A percentile compares a stretch with the other conserved stretches of the same genome.
Evolutionary conservation across 257 asterid genomes (phyloP).

Genomic region (Ilex asprella): DNA sequence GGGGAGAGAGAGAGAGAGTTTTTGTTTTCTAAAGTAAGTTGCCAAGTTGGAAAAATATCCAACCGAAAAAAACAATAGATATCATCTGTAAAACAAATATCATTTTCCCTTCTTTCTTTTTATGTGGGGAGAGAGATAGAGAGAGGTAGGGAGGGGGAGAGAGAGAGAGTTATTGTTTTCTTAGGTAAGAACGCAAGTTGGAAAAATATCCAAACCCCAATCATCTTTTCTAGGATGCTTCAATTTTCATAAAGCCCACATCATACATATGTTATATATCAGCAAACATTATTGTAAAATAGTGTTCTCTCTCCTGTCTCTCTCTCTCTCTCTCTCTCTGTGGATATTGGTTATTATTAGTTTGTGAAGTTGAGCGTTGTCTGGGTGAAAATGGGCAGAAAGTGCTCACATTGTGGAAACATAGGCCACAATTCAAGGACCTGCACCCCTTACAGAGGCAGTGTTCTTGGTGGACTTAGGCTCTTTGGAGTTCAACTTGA

Average conservation of each 20-base stretch:
- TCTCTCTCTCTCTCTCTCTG: slow-evolving; percentile 8
- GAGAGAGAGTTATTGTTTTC: slow-evolving; percentile 12
- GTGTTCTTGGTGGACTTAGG: slow-evolving; percentile 28
- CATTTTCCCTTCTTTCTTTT: too few relatives aligned
- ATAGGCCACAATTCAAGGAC: slow-evolving; percentile 89
- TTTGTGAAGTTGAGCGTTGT: slow-evolving; percentile 3
- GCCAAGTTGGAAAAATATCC: slow-evolving; percentile 34
- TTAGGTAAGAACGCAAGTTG: slow-evolving; percentile 25
- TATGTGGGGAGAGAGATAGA: too few relatives aligned
- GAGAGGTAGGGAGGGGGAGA: too few relatives aligned
- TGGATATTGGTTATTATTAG: slow-evolving; percentile 4
- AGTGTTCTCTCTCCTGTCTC: slow-evolving; percentile 5
- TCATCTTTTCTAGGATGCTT: slow-evolving; percentile 32
- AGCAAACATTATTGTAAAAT: not conserved
- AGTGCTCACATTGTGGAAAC: slow-evolving; percentile 86
- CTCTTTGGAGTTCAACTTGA: slow-evolving; percentile 71
- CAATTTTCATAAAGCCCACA: slow-evolving; percentile 35
- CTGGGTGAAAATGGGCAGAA: slow-evolving; percentile 59
- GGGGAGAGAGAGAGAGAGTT: not conserved
- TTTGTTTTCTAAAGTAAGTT: slow-evolving; percentile 14
- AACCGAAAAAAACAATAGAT: not conserved
- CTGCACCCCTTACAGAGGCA: slow-evolving; percentile 33
- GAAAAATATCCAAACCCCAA: slow-evolving; percentile 36
- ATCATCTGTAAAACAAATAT: too few relatives aligned
- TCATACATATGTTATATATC: slow-evolving; percentile 11